Evolutionary conservation across 148 eudicot species (phyloP), one percentile per base, ranked within the genome.

Genomic region (Rhododendron kiyosumense): DNA sequence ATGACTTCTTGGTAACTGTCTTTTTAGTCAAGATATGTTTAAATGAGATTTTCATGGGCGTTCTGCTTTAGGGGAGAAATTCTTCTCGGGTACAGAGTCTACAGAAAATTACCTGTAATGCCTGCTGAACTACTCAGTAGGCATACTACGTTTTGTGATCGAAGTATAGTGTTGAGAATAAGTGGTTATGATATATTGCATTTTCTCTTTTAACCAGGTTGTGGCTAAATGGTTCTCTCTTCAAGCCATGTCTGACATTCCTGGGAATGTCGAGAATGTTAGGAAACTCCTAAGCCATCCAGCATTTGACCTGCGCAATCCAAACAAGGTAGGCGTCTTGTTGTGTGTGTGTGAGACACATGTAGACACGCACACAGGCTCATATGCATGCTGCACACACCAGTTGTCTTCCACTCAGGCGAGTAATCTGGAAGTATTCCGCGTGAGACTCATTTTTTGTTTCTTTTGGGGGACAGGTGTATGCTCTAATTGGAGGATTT

Each of bases 191-290:
- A 81, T 15, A n/a, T 20, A 63, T 80, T 48, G 32, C 22, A 0
- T 75, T 87, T 14, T 81, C 69, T 7, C 67, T 54, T 36, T 73
- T 85, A 84, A 73, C 28, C 87, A 96, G 99, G 98, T 97, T 83
- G 94, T 97, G 85, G 94, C 91, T 88, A 97, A 94, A 88, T 97
- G 99, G 99, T 94, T 97, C 83, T 89, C 95, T 13, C 99, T 97
- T 81, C 99, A 97, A 94, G 97, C 99, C 88, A 67, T 85, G 81
- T 97, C 98, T 15, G 95, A 95, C 87, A 87, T 93, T 67, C 94
- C 98, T 10, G 94, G 98, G 59, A 97, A 97, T 86, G 98, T 97
- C 26, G 95, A 95, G 90, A 94, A 97, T 85, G 95, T 97, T 71
- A 90, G 85, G 91, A 92, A 93, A 76, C 98, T 97, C 52, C 89